Base-by-base conservation (phyloP, 1,139 yeast genomes). In the Scheffersomyces parashehatae region DNA sequence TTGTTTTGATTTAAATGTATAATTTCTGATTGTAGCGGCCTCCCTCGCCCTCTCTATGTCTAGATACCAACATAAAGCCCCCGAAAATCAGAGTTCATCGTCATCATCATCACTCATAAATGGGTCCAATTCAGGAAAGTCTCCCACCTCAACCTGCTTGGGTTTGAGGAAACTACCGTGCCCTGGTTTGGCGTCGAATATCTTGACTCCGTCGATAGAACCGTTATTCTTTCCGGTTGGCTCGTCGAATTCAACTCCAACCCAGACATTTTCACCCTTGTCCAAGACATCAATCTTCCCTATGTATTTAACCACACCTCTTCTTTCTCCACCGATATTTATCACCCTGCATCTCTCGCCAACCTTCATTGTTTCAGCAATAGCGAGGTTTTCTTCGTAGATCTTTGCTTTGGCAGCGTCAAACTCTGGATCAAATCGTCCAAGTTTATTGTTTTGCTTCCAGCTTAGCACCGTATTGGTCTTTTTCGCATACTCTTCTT, bases 381-480 rank as follows among this genome's bases (percentile, higher is more conserved):
- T 59, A 9, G 51, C 48, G 5, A 53, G 50, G 44, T 70, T 68
- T 34, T 57, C 46, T 11, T 50, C 45, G 3, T 54, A 48, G 24
- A 58, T 53, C 28, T 60, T 56, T 29, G 64, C 57, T 41, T 57
- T 54, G 28, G 65, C 63, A 8, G 50, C 51, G n/a, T 62, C 60
- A 42, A 60, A 78, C 8, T 65, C 62, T 0, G 91, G 88, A 51
- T 85, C 79, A 58, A 85, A 90, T 40, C 93, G 69, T 0, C 97
- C 97, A 24, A 88, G 65, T 45, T 79, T 65, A 50, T 86, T 75
- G 35, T 73, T 67, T 47, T 75, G 74, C 63, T 90, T 90, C 96
- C 96, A 91, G 41, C 75, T 75, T 47, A 85, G 73, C 3, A 88
- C 95, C 0, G 93, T 75, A 44, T 84, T 81, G 3, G 64, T 45